Evolutionary conservation across 441 rosid species (phyloP).

Genomic region (Populus trichocarpa): DNA sequence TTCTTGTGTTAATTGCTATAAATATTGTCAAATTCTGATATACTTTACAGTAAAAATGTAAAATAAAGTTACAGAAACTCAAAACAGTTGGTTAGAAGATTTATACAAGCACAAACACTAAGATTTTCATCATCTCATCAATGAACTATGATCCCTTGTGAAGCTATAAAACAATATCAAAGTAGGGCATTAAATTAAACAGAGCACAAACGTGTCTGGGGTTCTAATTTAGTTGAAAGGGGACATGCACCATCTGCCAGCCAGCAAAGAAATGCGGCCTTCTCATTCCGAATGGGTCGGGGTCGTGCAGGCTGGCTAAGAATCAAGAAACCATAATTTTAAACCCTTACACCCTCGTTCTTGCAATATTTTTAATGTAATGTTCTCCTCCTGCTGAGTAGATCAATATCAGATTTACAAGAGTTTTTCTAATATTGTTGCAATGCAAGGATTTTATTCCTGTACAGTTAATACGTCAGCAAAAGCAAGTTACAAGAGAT

Average conservation of each 20-base stretch:
- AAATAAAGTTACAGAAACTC: too few relatives aligned
- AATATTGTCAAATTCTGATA: too few relatives aligned
- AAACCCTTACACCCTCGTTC: not conserved
- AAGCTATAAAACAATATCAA: too few relatives aligned
- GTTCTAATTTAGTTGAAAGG: not conserved
- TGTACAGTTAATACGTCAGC: not conserved
- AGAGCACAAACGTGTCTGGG: not conserved
- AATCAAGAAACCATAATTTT: not conserved
- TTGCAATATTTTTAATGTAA: not conserved
- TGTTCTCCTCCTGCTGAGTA: not conserved
- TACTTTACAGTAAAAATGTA: too few relatives aligned
- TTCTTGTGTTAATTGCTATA: not conserved
- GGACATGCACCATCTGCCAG: constrained; percentile 13
- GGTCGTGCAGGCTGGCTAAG: constrained; percentile 21
- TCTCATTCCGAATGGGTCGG: not conserved
- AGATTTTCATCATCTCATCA: too few relatives aligned
- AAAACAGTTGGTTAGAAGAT: too few relatives aligned
- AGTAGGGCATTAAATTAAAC: not conserved
- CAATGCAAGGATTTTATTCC: constrained; percentile 30
- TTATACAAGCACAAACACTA: too few relatives aligned
- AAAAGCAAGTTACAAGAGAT: constrained; percentile 7
- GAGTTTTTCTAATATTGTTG: constrained; percentile 7
- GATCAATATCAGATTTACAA: constrained; percentile 30
- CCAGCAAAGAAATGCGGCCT: not conserved
- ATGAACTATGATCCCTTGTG: too few relatives aligned